These are phyloP conservation scores for Pyricularia sp. DNA, from an alignment of 2,329 filamentous ascomycete species.

Conservation along the genomic window DNA sequence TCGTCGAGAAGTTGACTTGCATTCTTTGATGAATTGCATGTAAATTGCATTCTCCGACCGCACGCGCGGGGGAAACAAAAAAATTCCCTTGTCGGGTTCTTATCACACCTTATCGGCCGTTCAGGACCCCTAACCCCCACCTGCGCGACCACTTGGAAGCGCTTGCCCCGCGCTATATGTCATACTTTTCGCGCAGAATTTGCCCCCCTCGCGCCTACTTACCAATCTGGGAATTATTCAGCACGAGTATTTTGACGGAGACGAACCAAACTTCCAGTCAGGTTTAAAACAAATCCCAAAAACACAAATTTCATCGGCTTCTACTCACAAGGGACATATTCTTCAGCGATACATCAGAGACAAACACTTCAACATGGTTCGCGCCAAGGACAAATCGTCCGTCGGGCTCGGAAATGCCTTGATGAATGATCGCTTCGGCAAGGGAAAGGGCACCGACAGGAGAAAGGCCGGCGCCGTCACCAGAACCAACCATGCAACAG, in stretches of 20 bases:
- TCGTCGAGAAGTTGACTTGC: not conserved
- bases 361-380: conserved; percentile 34
- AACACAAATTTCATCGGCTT: not conserved
- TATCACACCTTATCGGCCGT: not conserved
- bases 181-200: not conserved
- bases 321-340: not conserved
- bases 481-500: conserved; percentile 68
- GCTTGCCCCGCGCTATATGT: not conserved
- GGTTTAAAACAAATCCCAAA: not conserved
- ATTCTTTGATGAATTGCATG: not conserved
- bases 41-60: not conserved
- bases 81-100: conserved; percentile 4
- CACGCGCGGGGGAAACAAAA: conserved; percentile 3
- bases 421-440: conserved; percentile 98
- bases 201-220: not conserved
- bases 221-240: conserved; percentile 2
- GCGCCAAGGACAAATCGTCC: conserved; percentile 87
- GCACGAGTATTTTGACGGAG: not conserved
- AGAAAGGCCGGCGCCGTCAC: conserved; percentile 55
- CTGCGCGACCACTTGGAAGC: not conserved
- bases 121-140: not conserved
- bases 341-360: not conserved
- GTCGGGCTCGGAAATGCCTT: conserved; percentile 93
- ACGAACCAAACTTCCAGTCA: not conserved
- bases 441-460: conserved; percentile 76